Evolutionary conservation across 1,284 basidiomycete species (phyloP).

Genomic region (Boletus sp.): DNA sequence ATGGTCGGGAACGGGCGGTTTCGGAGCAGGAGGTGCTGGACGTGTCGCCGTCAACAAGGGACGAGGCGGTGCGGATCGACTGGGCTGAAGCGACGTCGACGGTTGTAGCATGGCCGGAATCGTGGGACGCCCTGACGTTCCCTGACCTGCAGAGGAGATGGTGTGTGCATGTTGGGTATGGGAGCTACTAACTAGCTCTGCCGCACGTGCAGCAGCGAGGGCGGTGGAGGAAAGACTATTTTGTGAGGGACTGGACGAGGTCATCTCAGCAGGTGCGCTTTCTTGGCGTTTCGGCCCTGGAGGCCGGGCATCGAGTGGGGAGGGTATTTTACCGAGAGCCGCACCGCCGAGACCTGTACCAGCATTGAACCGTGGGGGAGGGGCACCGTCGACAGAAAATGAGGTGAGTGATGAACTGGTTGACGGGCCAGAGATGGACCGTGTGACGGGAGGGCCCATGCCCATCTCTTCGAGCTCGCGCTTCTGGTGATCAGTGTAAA

Average conservation of each 20-base stretch:
- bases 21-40: constrained; percentile 51
- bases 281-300: constrained; percentile 60
- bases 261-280: constrained; percentile 50
- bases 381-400: constrained; percentile 43
- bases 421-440: constrained; percentile 33
- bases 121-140: constrained; percentile 31
- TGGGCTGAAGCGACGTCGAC: constrained; percentile 42
- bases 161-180: constrained; percentile 51
- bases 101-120: constrained; percentile 38
- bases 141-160: constrained; percentile 37
- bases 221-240: constrained; percentile 47
- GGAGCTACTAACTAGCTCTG: constrained; percentile 66
- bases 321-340: constrained; percentile 49
- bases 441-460: constrained; percentile 38
- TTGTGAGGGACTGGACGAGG: constrained; percentile 22
- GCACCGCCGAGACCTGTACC: constrained; percentile 83
- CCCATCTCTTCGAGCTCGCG: constrained; percentile 77
- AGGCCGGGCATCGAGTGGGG: constrained; percentile 41
- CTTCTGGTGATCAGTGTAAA: constrained; percentile 98
- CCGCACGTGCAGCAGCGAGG: constrained; percentile 57
- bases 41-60: constrained; percentile 53
- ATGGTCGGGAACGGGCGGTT: constrained; percentile 50
- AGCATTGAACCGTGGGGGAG: constrained; percentile 79
- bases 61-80: constrained; percentile 60
- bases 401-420: constrained; percentile 30